phyloP scores from a whole-genome alignment of 2,329 filamentous ascomycete genomes.

The Neofusicoccum laricinum region DNA sequence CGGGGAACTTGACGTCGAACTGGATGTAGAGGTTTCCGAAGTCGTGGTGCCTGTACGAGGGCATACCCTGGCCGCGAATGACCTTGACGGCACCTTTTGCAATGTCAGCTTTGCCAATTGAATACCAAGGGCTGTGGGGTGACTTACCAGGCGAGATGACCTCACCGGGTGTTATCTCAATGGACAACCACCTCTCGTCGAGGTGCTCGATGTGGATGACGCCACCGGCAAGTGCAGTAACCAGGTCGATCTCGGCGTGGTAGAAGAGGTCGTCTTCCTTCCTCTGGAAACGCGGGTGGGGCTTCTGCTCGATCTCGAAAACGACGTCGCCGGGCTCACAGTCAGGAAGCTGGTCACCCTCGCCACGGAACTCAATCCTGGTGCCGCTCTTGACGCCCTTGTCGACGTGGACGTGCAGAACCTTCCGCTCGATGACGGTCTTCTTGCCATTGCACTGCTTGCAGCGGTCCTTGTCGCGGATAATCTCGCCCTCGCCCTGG shows the following conservation, averaged over 20 bases:
- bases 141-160: slow-evolving; percentile 84
- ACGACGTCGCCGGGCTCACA: slow-evolving; percentile 93
- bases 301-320: slow-evolving; percentile 99
- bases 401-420: slow-evolving; percentile 96
- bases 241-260: slow-evolving; percentile 90
- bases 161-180: slow-evolving; percentile 91
- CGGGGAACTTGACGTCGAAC: slow-evolving; percentile 96
- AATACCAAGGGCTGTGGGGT: not conserved
- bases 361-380: slow-evolving; percentile 95
- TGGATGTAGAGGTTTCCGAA: slow-evolving; percentile 95
- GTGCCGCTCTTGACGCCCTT: slow-evolving; percentile 89
- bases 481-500: slow-evolving; percentile 93
- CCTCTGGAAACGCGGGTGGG: slow-evolving; percentile 90
- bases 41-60: slow-evolving; percentile 91
- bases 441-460: slow-evolving; percentile 97
- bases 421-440: slow-evolving; percentile 95
- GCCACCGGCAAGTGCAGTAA: slow-evolving; percentile 90
- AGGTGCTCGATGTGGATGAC: slow-evolving; percentile 92
- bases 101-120: not conserved
- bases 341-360: slow-evolving; percentile 93
- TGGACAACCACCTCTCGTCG: slow-evolving; percentile 92
- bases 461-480: slow-evolving; percentile 96
- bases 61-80: slow-evolving; percentile 96
- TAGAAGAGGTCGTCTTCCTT: slow-evolving; percentile 96
- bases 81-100: slow-evolving; percentile 80